phyloP scores from a whole-genome alignment of 2,329 filamentous ascomycete species.

The Neonectria neomacrospora region DNA sequence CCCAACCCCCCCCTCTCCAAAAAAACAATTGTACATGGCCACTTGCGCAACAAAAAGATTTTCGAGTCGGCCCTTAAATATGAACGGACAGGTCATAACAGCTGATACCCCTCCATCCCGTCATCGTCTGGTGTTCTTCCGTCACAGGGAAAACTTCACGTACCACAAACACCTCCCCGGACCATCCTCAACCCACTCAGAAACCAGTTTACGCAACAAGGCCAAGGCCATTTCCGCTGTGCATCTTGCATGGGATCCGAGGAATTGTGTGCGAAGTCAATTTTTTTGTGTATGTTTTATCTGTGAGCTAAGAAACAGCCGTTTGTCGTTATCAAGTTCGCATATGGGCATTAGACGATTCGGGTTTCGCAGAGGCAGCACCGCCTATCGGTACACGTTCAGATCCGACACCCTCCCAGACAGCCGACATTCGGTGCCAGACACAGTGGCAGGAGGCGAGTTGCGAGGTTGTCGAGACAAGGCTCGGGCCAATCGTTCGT shows the following conservation, averaged over 20 bases:
- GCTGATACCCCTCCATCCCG: conserved; percentile 5
- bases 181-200: conserved; percentile 32
- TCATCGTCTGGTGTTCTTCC: conserved; percentile 1
- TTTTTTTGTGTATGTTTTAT: conserved; percentile 52
- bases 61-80: conserved; percentile 13
- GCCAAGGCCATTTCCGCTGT: conserved; percentile 30
- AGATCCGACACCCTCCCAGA: conserved; percentile 44
- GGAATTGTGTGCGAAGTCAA: conserved; percentile 42
- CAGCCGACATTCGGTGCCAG: conserved; percentile 46
- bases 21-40: conserved; percentile 28
- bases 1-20: conserved; percentile 13
- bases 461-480: conserved; percentile 45
- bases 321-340: conserved; percentile 55
- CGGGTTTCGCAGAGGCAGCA: conserved; percentile 46
- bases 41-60: conserved; percentile 23
- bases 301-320: conserved; percentile 57
- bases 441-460: conserved; percentile 44
- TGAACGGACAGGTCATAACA: conserved; percentile 15
- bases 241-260: conserved; percentile 38
- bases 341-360: conserved; percentile 53
- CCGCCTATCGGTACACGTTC: conserved; percentile 41
- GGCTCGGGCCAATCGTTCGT: conserved; percentile 40
- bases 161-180: conserved; percentile 23
- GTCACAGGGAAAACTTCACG: conserved; percentile 23
- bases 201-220: conserved; percentile 39